A percentile compares a stretch with the other conserved stretches of the same genome.
phyloP scores from a whole-genome alignment of 2,329 filamentous ascomycete genomes.

The Penicillium sp. region DNA sequence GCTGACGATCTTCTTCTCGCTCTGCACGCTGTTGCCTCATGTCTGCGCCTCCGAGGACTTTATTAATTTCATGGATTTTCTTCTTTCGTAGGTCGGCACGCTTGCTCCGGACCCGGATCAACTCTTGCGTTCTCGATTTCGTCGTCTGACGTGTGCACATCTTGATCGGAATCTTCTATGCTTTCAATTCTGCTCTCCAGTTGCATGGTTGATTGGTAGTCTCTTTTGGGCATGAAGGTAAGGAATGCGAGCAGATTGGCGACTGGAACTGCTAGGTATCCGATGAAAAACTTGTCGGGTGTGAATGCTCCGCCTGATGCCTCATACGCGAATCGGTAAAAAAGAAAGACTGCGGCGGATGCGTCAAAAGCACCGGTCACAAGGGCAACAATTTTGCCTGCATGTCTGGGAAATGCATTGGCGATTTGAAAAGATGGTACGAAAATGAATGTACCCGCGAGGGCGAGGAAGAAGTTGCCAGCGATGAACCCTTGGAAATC shows the following conservation, averaged over 20 bases:
- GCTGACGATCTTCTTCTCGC: constrained; percentile 63
- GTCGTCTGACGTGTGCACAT: constrained; percentile 46
- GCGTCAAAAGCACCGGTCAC: constrained; percentile 79
- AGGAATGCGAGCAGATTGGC: constrained; percentile 61
- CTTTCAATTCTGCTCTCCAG: constrained; percentile 64
- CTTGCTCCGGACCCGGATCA: constrained; percentile 48
- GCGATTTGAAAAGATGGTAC: constrained; percentile 77
- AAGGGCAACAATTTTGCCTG: constrained; percentile 69
- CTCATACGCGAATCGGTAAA: constrained; percentile 69
- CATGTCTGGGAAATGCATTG: constrained; percentile 71
- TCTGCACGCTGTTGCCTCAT: constrained; percentile 55
- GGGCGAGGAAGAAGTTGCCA: constrained; percentile 68
- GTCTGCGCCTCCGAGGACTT: constrained; percentile 62
- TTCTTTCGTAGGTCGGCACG: constrained; percentile 57
- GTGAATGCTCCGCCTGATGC: constrained; percentile 38
- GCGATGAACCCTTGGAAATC: constrained; percentile 66
- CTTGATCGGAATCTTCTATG: constrained; percentile 32
- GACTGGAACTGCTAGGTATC: constrained; percentile 65
- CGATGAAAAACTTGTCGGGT: constrained; percentile 63
- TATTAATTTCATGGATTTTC: constrained; percentile 63
- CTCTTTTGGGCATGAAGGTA: constrained; percentile 62
- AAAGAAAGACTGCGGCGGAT: constrained; percentile 69
- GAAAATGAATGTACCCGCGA: constrained; percentile 75
- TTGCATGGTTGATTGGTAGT: constrained; percentile 75
- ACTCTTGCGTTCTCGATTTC: constrained; percentile 49